Base-by-base conservation (phyloP, 73 alveolate species). In the Blepharisma japonicum region DNA sequence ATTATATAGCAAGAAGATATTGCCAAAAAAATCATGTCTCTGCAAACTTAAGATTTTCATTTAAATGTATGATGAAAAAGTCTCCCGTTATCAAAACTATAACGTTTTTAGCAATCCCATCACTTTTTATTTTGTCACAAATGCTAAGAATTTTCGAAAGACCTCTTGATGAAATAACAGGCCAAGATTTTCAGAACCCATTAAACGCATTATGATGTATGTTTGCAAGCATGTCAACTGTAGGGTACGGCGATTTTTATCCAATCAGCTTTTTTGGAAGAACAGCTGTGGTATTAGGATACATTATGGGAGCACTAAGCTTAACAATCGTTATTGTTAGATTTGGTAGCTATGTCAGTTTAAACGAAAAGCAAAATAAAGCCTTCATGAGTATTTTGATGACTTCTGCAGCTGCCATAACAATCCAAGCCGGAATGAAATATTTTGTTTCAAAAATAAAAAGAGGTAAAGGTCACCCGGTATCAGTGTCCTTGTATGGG, bases 291-390 rank as follows among this genome's bases (percentile, higher is more conserved):
- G 86, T 68, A 14, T 11, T 79, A 18, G 80, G 83, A 45, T 79
- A 48, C 55, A 39, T 79, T 32, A 39, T 55, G 45, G 86, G 86
- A 0, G 86, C 90, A 45, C 83, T 87, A 72, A 82, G 87, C 56
- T 77, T 88, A 27, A 83, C 92, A 20, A 84, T 90, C 81, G 90
- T 87, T 56, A 89, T 90, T 85, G 87, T 87, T 27, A 81, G 89
- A 49, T 56, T 92, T 48, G 47, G 23, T 8, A 39, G 23, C 11
- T 14, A 2, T 8, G 18, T 61, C 47, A 25, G 47, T 9, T 61
- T 61, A 25, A 61, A 61, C 46, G 23, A 8, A 20, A n/a, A 14
- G 2, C 74, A 61, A 61, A 61, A 39, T 61, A 61, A 61, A 39
- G 74, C 74, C 23, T 61, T 61, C 23, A 61, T 39, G 47, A 61